Percentiles rank a stretch among this genome's conserved stretches.
Conservation (phyloP, 306 rosid species). For the Trichosanthes cucumerina region DNA sequence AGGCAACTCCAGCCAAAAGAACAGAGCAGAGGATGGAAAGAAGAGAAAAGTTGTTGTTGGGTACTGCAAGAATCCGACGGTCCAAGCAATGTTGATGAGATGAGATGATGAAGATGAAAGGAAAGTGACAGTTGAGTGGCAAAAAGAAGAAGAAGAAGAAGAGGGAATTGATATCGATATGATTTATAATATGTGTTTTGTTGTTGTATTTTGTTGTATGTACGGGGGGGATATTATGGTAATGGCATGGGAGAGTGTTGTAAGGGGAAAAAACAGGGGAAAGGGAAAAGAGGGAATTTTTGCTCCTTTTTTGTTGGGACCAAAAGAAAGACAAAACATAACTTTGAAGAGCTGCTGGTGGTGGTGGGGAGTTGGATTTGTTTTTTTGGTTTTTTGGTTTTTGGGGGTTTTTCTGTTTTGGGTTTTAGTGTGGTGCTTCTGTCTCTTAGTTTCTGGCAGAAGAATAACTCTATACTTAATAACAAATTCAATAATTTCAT, state of each 20-base stretch:
- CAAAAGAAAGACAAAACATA: conserved; percentile 50
- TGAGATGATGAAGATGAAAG: conserved; percentile 3
- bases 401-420: conserved; percentile 22
- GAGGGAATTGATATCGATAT: no score
- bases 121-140: conserved; percentile 15
- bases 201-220: background rate
- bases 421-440: conserved; percentile 30
- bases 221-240: background rate
- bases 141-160: background rate
- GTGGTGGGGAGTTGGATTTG: conserved; percentile 21
- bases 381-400: conserved; percentile 7
- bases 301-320: conserved; percentile 21
- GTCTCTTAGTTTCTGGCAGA: conserved; percentile 34
- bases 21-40: conserved; percentile 31
- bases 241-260: no score
- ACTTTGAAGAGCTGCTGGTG: conserved; percentile 39
- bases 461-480: background rate
- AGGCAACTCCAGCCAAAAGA: background rate
- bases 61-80: conserved; percentile 26
- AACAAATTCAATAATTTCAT: background rate
- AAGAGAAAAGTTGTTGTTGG: conserved; percentile 33
- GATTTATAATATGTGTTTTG: no score
- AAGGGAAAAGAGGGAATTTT: conserved; percentile 17
- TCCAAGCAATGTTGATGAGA: conserved; percentile 24
- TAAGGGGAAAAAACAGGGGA: background rate